These are phyloP conservation scores for Phymatotrichopsis omnivora DNA, from an alignment of 2,329 filamentous ascomycete genomes.

Conservation along the genomic window DNA sequence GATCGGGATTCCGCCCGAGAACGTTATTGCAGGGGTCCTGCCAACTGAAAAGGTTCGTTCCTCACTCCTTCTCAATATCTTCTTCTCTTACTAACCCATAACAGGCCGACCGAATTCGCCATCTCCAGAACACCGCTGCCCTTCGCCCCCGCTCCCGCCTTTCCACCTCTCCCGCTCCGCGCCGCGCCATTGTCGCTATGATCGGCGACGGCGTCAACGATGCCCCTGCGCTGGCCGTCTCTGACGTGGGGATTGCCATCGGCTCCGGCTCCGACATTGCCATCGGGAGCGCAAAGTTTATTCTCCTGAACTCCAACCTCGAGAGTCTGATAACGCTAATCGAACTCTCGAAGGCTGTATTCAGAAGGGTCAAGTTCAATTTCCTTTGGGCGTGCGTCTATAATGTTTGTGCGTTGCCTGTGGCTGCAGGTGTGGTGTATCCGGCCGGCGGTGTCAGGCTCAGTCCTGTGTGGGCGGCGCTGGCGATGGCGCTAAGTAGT, in stretches of 20 bases:
- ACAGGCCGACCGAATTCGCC: slow-evolving; percentile 53
- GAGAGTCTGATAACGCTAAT: slow-evolving; percentile 62
- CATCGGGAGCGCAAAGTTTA: slow-evolving; percentile 70
- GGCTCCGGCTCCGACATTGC: slow-evolving; percentile 74
- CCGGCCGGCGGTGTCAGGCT: slow-evolving; percentile 42
- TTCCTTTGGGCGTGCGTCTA: slow-evolving; percentile 80
- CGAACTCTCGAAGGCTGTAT: slow-evolving; percentile 59
- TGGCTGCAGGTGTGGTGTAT: slow-evolving; percentile 73
- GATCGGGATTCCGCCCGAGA: slow-evolving; percentile 60
- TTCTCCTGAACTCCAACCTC: slow-evolving; percentile 63
- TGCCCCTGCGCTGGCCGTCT: slow-evolving; percentile 65
- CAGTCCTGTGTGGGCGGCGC: slow-evolving; percentile 73
- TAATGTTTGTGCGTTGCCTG: slow-evolving; percentile 65
- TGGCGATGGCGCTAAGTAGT: slow-evolving; percentile 89
- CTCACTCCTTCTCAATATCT: slow-evolving; percentile 21
- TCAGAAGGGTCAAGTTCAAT: slow-evolving; percentile 70
- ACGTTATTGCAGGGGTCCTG: slow-evolving; percentile 79
- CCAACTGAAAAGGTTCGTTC: slow-evolving; percentile 60
- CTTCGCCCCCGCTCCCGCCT: slow-evolving; percentile 29
- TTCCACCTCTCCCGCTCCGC: slow-evolving; percentile 11
- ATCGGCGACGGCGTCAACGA: slow-evolving; percentile 85
- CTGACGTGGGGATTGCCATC: slow-evolving; percentile 75
- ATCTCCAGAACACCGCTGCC: slow-evolving; percentile 46
- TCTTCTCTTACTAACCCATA: slow-evolving; percentile 36
- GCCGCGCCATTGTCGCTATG: slow-evolving; percentile 59